These are phyloP conservation scores for Trametes villosa DNA, from an alignment of 768 basidiomycete genomes.

Conservation along the genomic window DNA sequence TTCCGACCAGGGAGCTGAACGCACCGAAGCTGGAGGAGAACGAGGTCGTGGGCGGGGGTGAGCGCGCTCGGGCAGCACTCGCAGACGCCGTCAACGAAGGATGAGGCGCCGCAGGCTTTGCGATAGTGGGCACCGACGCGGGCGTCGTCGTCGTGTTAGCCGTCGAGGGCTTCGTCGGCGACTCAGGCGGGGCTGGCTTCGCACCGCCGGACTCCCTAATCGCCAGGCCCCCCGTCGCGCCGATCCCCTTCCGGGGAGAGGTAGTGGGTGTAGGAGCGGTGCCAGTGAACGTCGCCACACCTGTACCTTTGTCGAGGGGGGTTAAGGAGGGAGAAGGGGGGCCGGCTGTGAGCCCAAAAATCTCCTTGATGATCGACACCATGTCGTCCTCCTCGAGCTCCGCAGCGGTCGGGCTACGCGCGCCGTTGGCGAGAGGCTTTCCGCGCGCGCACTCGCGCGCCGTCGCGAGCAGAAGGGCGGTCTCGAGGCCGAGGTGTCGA, in stretches of 20 bases:
- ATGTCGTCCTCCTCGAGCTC: conserved; percentile 34
- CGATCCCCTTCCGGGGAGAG: conserved; percentile 19
- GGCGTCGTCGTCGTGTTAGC: background rate
- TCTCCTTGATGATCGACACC: conserved; percentile 34
- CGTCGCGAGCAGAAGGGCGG: conserved; percentile 52
- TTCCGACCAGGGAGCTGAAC: conserved; percentile 14
- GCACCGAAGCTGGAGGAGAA: conserved; percentile 16
- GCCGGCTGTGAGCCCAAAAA: conserved; percentile 36
- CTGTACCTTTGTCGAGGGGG: conserved; percentile 21
- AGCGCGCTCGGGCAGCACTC: background rate
- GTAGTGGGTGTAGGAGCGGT: conserved; percentile 14
- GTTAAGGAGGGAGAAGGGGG: conserved; percentile 29
- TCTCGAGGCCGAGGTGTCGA: conserved; percentile 58
- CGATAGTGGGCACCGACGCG: conserved; percentile 18
- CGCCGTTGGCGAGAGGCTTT: conserved; percentile 38
- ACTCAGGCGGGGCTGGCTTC: conserved; percentile 5
- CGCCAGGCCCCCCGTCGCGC: background rate
- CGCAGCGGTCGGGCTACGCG: conserved; percentile 33
- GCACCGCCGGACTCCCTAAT: background rate
- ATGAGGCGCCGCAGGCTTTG: conserved; percentile 10
- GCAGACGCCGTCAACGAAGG: conserved; percentile 11
- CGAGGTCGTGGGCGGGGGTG: conserved; percentile 4
- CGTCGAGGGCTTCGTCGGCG: conserved; percentile 10
- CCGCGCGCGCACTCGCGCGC: conserved; percentile 53
- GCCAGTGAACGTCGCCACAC: conserved; percentile 19